Evolutionary conservation across 441 rosid species (phyloP), one percentile per base, ranked within the genome.

Genomic region (Populus trichocarpa): DNA sequence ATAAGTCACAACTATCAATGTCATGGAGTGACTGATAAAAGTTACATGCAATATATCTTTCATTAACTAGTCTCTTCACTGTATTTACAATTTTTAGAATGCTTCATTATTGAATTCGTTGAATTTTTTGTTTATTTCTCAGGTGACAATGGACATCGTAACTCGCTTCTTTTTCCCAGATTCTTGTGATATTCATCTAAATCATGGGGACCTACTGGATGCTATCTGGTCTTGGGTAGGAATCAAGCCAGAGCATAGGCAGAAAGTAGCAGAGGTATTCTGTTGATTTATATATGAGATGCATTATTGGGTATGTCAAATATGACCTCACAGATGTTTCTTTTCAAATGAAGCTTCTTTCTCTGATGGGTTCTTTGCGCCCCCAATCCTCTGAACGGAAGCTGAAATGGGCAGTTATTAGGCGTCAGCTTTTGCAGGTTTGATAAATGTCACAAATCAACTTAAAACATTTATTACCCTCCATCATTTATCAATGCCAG

Each of bases 201-300:
- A 96, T 83, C 99, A 96, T 76, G 97, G 97, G 86, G 89, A 90
- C 78, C 86, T 96, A 82, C 88, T 96, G 63, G 93, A 94, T 80
- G 97, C 97, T 59, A 94, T 94, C 81, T 96, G 99, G 99, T 87
- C 94, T 26, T 96, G 99, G 98, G 89, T 87, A 72, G 99, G 99
- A 87, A 88, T 96, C 81, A 91, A 85, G 78, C 90, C 89, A 70
- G 97, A 94, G 82, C 94, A 91, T 71, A 88, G 96, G 73, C 89
- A 81, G 70, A 94, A 92, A 90, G 98, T 91, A 59, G 98, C 98
- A 68, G 98, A 96, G 99, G 99, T 92, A 84, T 75, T 72, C 74
- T 40, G 26, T 83, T 67, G 64, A 71, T 77, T n/a, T 71, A 77
- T 61, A 73, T 79, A 25, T 78, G 38, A 77, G 76, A 68, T 84